These are phyloP conservation scores for Ceratobasidium theobromae DNA, from an alignment of 1,284 basidiomycete species.

Conservation along the genomic window DNA sequence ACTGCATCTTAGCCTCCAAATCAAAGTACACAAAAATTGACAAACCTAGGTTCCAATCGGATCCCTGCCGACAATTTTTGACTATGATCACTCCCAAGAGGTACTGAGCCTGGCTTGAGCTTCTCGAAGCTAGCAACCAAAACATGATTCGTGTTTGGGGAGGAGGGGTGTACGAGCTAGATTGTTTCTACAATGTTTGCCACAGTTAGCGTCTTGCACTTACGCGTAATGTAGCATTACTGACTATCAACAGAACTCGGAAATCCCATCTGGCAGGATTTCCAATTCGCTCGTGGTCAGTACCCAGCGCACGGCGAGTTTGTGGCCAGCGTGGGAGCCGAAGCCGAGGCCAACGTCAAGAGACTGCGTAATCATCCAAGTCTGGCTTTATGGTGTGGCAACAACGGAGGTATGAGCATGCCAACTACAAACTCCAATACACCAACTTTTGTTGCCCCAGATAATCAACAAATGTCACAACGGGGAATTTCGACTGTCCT, in stretches of 20 bases:
- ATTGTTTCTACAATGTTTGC: constrained; percentile 76
- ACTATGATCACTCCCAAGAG: constrained; percentile 54
- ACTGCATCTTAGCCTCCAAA: no score
- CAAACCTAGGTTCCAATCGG: constrained; percentile 53
- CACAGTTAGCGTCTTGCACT: constrained; percentile 50
- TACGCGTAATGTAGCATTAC: neutral
- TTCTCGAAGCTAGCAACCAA: constrained; percentile 77
- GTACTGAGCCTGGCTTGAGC: constrained; percentile 70
- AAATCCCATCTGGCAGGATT: constrained; percentile 85
- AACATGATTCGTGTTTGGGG: constrained; percentile 86
- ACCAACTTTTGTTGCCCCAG: constrained; percentile 34
- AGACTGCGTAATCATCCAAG: constrained; percentile 69
- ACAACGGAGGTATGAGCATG: constrained; percentile 51
- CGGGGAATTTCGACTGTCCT: constrained; percentile 57
- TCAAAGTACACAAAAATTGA: no score
- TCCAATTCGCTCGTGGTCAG: constrained; percentile 81
- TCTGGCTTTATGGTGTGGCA: constrained; percentile 52
- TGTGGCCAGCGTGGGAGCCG: constrained; percentile 61
- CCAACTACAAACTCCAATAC: neutral
- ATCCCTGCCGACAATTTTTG: constrained; percentile 53
- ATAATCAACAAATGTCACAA: constrained; percentile 57
- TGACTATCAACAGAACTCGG: constrained; percentile 51
- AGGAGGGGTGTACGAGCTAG: constrained; percentile 78
- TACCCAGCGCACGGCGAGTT: constrained; percentile 80
- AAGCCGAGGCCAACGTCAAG: constrained; percentile 73